Evolutionary conservation across 768 basidiomycete genomes (phyloP).

Genomic region (Tylopilus rubrobrunneus): DNA sequence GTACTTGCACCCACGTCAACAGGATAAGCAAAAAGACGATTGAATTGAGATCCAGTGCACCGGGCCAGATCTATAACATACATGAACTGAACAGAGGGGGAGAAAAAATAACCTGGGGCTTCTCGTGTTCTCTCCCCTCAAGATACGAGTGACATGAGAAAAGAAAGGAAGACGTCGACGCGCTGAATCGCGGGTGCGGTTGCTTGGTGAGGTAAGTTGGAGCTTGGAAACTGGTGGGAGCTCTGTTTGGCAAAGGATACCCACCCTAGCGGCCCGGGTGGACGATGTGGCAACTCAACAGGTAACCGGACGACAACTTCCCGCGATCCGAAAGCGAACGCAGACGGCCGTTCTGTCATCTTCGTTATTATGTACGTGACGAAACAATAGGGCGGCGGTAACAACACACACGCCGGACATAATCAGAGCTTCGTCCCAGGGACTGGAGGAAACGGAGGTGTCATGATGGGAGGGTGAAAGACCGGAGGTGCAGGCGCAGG

Average conservation of each 20-base stretch:
- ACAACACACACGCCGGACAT: slow-evolving; percentile 1
- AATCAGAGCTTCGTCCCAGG: slow-evolving; percentile 31
- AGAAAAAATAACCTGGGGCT: too few relatives aligned
- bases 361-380: slow-evolving; percentile 22
- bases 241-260: slow-evolving; percentile 3
- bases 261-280: background rate
- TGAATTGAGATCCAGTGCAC: too few relatives aligned
- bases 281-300: background rate
- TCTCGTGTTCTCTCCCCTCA: too few relatives aligned
- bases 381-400: background rate
- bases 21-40: background rate
- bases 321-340: slow-evolving; percentile 3
- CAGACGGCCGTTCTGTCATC: background rate
- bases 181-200: too few relatives aligned
- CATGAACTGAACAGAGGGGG: too few relatives aligned
- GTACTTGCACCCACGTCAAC: background rate
- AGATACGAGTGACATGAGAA: slow-evolving; percentile 17
- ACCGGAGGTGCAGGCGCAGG: slow-evolving; percentile 18
- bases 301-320: slow-evolving; percentile 4
- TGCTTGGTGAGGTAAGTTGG: background rate
- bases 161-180: background rate
- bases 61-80: too few relatives aligned
- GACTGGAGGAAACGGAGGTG: slow-evolving; percentile 26
- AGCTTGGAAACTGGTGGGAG: too few relatives aligned
- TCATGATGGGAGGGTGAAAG: slow-evolving; percentile 30